phyloP scores from a whole-genome alignment of 331 rosid genomes.

The Arachis monticola region DNA sequence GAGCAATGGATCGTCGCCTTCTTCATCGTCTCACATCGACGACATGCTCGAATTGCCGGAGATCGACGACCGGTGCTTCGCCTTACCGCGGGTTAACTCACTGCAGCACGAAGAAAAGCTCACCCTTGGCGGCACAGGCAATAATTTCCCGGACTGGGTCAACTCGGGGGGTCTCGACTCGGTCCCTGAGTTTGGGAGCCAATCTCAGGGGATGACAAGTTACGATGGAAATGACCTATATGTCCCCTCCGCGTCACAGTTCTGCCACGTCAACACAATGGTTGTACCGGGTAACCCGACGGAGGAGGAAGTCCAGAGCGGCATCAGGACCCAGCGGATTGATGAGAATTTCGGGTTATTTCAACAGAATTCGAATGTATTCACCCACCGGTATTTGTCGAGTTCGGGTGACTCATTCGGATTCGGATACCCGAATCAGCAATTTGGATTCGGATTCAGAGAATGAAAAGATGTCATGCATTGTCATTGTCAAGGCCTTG shows the following conservation, averaged over 20 bases:
- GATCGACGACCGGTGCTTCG: slow-evolving; percentile 58
- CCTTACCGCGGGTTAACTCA: slow-evolving; percentile 67
- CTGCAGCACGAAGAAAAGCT: slow-evolving; percentile 59
- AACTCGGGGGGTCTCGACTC: slow-evolving; percentile 52
- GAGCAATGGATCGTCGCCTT: slow-evolving; percentile 61
- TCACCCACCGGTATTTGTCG: slow-evolving; percentile 41
- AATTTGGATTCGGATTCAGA: slow-evolving; percentile 45
- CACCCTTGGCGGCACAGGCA: slow-evolving; percentile 46
- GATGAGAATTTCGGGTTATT: slow-evolving; percentile 42
- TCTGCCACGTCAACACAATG: slow-evolving; percentile 46
- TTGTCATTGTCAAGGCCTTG: neutral
- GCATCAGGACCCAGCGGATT: slow-evolving; percentile 48
- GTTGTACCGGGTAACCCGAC: slow-evolving; percentile 12
- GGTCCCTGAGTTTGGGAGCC: slow-evolving; percentile 46
- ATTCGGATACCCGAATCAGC: slow-evolving; percentile 46
- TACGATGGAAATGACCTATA: slow-evolving; percentile 47
- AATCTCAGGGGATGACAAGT: slow-evolving; percentile 41
- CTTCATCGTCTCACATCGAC: slow-evolving; percentile 65
- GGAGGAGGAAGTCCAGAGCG: slow-evolving; percentile 86
- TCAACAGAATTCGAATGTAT: slow-evolving; percentile 43
- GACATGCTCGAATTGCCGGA: slow-evolving; percentile 76
- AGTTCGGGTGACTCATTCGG: slow-evolving; percentile 51
- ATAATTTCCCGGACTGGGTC: slow-evolving; percentile 67
- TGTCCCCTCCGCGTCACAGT: slow-evolving; percentile 56
- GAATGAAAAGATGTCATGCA: slow-evolving; percentile 20